Base-by-base conservation (phyloP, 164 flowering plant species). In the Sextonia rubra region DNA sequence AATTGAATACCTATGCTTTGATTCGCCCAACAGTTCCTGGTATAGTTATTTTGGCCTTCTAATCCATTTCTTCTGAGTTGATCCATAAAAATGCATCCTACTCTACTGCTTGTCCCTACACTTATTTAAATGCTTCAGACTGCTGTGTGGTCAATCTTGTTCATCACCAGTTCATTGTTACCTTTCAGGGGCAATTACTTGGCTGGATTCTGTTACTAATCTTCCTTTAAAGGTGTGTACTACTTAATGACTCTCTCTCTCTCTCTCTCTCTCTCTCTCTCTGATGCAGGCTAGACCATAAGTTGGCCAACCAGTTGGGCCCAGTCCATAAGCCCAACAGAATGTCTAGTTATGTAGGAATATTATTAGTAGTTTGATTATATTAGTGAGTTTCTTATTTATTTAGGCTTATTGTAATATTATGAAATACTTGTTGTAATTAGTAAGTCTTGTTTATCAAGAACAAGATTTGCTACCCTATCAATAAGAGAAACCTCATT, bases 181-280 rank as follows among this genome's bases (percentile, higher is more conserved):
- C 60, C 1, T 37, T 8, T 37, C 69, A 94, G 98, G 97, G 26
- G 63, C 78, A 61, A 86, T 86, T 72, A 86, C 91, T 17, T 95
- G 97, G 99, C 95, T 95, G 61, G 97, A 95, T 82, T 92, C 99
- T 64, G 83, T 89, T 58, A 91, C 92, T 47, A 95, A 92, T 79
- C 81, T 80, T 78, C 99, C 97, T 75, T 62, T 95, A 27, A 91
- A 88, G 98, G 98, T 92, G 78, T 22, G 1, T 37, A 11, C 5
- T 37, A 63, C 37, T 4, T n/a, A 66, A 12, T 66, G 4, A 4
- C 4, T 3, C 23, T 58, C 17, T 48, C 68, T 23, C 60, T 9
- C 27, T 37, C 2, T 7, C 11, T 37, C 7, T 52, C 58, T 52
- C 58, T 17, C n/a, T 18, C n/a, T 18, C 58, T 18, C n/a, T 52